Base-by-base conservation (phyloP, 768 basidiomycete species). In the Kockovaella imperatae region DNA sequence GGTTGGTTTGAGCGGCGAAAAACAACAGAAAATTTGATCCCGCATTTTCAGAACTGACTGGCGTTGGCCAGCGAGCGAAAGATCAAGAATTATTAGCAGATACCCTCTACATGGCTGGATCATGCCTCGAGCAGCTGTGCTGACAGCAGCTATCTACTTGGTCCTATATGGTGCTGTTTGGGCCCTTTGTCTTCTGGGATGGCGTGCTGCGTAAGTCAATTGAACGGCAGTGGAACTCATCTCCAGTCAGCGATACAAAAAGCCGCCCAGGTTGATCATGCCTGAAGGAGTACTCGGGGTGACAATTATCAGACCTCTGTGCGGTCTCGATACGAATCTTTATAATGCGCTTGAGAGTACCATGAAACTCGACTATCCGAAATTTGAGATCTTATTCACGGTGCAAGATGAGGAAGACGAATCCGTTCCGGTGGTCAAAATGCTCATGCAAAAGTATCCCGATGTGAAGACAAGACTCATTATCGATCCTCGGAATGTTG, bases 271-370 rank as follows among this genome's bases (percentile, higher is more conserved):
- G 81, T 81, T 24, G 46, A 57, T 2, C 77, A 78, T 15, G 82
- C 82, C 5, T 82, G 80, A 25, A 74, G 79, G 28, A 72, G 79
- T 5, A 74, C 76, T n/a, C 74, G 93, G 90, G 17, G 93, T 97
- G 25, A 87, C 90, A 2, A 88, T 97, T 58, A 77, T 97, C 42
- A 81, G 95, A 38, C 95, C 95, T 5, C 76, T 99, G 42, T 91
- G 91, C 69, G 95, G 95, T 13, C 76, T 99, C 20, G 95, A 99
- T 71, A 80, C 84, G 49, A 97, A 97, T 69, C 78, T 99, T 17
- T 96, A 85, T 71, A 90, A 95, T 74, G 96, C 96, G 69, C 74
- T 99, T 42, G 88, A 95, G 71, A 87, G 89, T 3, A 86, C 87
- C 0, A 93, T 97, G 72, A 76, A 74, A 26, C 89, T 95, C 63